phyloP scores from a whole-genome alignment of 1,284 basidiomycete species.

The Ceratobasidium sp. region DNA sequence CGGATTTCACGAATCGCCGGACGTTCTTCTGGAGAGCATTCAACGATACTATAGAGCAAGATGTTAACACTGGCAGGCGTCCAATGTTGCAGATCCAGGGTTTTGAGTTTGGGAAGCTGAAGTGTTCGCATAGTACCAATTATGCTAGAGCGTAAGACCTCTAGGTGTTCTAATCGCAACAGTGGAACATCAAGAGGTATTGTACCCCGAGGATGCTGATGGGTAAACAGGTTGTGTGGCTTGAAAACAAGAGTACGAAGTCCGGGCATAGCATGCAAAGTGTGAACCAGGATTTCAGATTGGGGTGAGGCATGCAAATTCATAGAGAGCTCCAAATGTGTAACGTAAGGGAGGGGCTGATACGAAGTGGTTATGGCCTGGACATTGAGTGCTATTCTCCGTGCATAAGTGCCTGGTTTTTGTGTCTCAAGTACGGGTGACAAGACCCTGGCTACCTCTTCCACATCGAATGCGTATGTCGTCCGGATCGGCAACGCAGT shows the following conservation, averaged over 20 bases:
- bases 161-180: not conserved
- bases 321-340: constrained; percentile 1
- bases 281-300: not conserved
- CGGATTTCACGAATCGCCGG: constrained; percentile 17
- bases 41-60: not conserved
- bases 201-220: constrained; percentile 3
- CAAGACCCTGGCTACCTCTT: not conserved
- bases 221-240: not conserved
- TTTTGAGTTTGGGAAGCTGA: constrained; percentile 5
- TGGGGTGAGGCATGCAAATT: not conserved
- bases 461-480: not conserved
- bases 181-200: not conserved
- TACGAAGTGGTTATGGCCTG: not conserved
- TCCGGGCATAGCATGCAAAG: not conserved
- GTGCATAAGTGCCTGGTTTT: not conserved
- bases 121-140: constrained; percentile 1
- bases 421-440: not conserved
- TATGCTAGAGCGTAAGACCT: not conserved
- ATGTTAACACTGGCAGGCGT: not conserved
- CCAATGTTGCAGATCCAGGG: constrained; percentile 20
- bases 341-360: not conserved
- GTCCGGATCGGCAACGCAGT: not conserved
- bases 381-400: not conserved
- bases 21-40: not conserved
- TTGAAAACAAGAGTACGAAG: constrained; percentile 8